Conservation (phyloP, 768 basidiomycete species). For the Tylopilus rubrobrunneus region DNA sequence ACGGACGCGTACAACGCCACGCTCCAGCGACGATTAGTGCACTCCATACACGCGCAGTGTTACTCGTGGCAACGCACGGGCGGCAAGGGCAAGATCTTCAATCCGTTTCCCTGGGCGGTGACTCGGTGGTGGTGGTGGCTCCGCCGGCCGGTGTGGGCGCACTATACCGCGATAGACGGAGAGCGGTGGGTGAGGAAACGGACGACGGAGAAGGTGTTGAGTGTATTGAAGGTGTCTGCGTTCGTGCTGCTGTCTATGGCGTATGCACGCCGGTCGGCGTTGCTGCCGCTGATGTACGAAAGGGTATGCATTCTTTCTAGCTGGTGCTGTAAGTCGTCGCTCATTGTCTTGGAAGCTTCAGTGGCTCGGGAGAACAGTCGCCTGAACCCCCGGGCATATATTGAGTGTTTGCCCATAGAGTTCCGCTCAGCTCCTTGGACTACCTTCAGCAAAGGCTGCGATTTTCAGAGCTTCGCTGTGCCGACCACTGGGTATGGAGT, state of each 20-base stretch:
- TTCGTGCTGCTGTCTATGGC: constrained; percentile 3
- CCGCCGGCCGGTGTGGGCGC: constrained; percentile 32
- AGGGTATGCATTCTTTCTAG: neutral
- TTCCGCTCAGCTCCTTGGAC: no score
- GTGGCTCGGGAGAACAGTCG: neutral
- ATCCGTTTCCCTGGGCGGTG: constrained; percentile 38
- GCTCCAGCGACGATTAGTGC: constrained; percentile 17
- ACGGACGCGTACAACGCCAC: constrained; percentile 28
- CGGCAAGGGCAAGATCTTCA: constrained; percentile 35
- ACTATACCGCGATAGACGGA: constrained; percentile 36
- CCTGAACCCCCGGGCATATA: neutral
- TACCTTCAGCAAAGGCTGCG: neutral
- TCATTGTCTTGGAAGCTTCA: constrained; percentile 4
- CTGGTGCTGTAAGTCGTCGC: neutral
- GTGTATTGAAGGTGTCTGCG: constrained; percentile 1
- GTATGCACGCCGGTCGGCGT: constrained; percentile 6
- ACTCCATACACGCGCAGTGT: constrained; percentile 28
- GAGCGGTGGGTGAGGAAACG: constrained; percentile 32
- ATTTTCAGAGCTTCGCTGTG: neutral
- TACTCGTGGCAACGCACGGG: constrained; percentile 40
- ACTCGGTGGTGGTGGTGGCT: constrained; percentile 35
- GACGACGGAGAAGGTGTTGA: neutral
- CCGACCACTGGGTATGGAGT: neutral
- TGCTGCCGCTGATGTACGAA: neutral
- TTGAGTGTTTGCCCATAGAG: no score